Base-by-base conservation (phyloP, 2,329 filamentous ascomycete species). In the Fusarium decemcellulare region DNA sequence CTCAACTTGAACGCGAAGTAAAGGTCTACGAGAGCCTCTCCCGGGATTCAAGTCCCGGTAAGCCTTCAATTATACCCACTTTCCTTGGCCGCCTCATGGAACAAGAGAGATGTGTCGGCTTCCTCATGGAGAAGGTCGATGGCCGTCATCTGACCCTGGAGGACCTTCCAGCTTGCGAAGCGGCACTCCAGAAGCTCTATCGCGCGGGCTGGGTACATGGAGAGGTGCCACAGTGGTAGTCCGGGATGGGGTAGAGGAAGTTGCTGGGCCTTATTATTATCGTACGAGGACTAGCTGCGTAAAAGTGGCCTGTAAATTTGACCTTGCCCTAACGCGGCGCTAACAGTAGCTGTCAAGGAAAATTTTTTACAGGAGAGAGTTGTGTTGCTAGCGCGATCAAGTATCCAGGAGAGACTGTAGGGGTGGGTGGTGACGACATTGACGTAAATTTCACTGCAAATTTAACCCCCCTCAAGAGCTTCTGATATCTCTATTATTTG, bases 11-110 rank as follows among this genome's bases (percentile, higher is more conserved):
- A 48, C 51, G 37, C 30, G 48, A 61, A 23, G 55, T 50, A 2
- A 32, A 10, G 39, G 23, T 61, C 8, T 61, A 61, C 32, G 40
- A 61, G 27, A 42, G 8, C 50, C 40, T 61, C 6, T n/a, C 42
- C 5, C 23, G n/a, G 15, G 39, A 48, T 16, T 51, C 30, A 6
- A 29, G 23, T 10, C 59, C 42, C 5, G 59, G 36, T 5, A 10
- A 48, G 23, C 42, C n/a, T 34, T 23, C 37, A 14, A 58, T 58
- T 32, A 18, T 23, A 18, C 55, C 55, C 4, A 15, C 12, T 8
- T 72, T 74, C 50, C 68, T 72, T 18, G 71, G 66, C 42, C 71
- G 74, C 61, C 50, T 74, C 43, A 68, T 59, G 14, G 71, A 73
- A 55, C 59, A 71, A 36, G 70, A 65, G 7, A 51, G 71, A 7